Base-by-base conservation (phyloP, 2,329 filamentous ascomycete genomes). In the Aspergillus bombycis region DNA sequence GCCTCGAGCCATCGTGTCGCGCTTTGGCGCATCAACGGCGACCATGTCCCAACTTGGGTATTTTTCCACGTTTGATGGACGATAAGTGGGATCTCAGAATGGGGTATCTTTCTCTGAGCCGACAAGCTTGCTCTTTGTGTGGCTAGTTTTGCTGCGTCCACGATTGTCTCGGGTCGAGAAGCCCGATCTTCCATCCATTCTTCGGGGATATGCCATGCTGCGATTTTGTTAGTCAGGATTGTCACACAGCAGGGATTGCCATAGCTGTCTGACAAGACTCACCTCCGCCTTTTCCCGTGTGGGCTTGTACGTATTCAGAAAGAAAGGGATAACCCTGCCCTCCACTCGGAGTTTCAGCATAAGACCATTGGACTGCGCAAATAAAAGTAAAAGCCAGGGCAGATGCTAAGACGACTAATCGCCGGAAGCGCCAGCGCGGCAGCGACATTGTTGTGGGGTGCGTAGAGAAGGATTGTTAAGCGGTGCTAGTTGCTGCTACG, bases 41-140 rank as follows among this genome's bases (percentile, higher is more conserved):
- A 66, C 74, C 74, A 77, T 7, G 68, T 68, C 48, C 72, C 66
- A 8, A 70, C 59, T 16, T 63, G 53, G 0, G 72, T 74, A 52
- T 68, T 67, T 36, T 72, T 74, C 75, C 75, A 77, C 30, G 71
- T 75, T 54, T 77, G 74, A 62, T 77, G 75, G 19, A 75, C 64
- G n/a, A 77, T 68, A 19, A 72, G 61, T 10, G 75, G 75, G 28
- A 77, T 76, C 9, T 58, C 60, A 0, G 74, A 73, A 60, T 72
- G 43, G 1, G n/a, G n/a, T 21, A 46, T 46, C 4, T 12, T 46
- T 3, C 43, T 46, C n/a, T 46, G 9, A 1, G 11, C 1, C 5
- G 43, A 21, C n/a, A 12, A 23, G 1, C n/a, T 23, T 6, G 43
- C n/a, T 23, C 43, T 5, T 7, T 23, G 10, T 12, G 10, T 23